Percentiles rank a stretch among this genome's conserved stretches.
These are phyloP conservation scores for Lycium ferocissimum DNA, from an alignment of 257 asterid species.

Conservation along the genomic window DNA sequence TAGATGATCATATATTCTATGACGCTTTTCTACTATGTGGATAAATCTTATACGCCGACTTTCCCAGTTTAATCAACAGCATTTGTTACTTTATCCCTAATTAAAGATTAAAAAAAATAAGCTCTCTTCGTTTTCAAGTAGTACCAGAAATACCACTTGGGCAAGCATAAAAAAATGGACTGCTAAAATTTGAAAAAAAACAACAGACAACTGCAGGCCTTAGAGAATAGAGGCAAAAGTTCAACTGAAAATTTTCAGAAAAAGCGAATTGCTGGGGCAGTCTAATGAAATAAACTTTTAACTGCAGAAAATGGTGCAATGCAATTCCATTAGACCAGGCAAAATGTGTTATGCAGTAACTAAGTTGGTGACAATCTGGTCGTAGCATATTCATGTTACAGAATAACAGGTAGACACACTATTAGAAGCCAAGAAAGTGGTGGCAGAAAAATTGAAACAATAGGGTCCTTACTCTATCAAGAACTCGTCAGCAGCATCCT, in stretches of 20 bases:
- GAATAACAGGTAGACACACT: constrained; percentile 15
- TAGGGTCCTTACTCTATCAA: constrained; percentile 76
- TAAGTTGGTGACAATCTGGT: background rate
- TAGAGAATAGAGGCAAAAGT: background rate
- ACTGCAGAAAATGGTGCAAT: background rate
- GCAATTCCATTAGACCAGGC: constrained; percentile 3
- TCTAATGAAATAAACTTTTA: background rate
- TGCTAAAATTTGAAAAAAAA: background rate
- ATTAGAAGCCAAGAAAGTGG: background rate
- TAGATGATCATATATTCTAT: background rate
- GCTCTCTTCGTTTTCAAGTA: background rate
- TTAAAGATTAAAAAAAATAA: background rate
- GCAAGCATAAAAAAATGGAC: constrained; percentile 22
- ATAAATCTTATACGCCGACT: background rate
- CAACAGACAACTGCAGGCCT: background rate
- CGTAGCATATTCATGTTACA: constrained; percentile 2
- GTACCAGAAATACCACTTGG: constrained; percentile 24
- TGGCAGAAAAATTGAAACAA: constrained; percentile 3
- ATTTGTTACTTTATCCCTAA: constrained; percentile 18
- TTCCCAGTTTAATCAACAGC: constrained; percentile 3
- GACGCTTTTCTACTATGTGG: constrained; percentile 9
- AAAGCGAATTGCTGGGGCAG: background rate
- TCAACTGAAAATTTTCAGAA: constrained; percentile 21
- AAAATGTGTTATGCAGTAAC: constrained; percentile 1
- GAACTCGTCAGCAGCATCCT: constrained; percentile 79